Evolutionary conservation across 2,329 filamentous ascomycete species (phyloP).

Genomic region (Arthrobotrys pseudoclavata): DNA sequence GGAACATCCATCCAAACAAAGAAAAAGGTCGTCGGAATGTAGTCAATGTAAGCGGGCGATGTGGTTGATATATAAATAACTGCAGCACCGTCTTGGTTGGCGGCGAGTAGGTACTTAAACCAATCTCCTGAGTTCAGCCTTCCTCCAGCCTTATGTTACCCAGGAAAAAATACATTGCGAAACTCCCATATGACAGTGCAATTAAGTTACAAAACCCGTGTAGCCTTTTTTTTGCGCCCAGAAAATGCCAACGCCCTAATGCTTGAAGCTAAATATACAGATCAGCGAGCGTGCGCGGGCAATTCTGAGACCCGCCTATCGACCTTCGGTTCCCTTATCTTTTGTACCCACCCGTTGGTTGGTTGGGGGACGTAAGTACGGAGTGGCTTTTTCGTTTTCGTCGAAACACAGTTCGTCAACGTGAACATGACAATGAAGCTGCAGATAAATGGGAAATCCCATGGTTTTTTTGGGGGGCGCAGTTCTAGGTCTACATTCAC

Average conservation of each 20-base stretch:
- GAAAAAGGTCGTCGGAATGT: not conserved
- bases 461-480: slow-evolving; percentile 38
- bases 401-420: slow-evolving; percentile 16
- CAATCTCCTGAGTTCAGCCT: slow-evolving; percentile 26
- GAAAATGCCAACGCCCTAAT: slow-evolving; percentile 21
- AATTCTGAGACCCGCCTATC: slow-evolving; percentile 9
- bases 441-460: slow-evolving; percentile 24
- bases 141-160: slow-evolving; percentile 7
- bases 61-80: slow-evolving; percentile 40
- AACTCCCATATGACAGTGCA: not conserved
- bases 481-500: slow-evolving; percentile 24
- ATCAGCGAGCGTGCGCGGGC: slow-evolving; percentile 37
- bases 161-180: slow-evolving; percentile 8
- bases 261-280: slow-evolving; percentile 24
- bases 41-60: slow-evolving; percentile 12
- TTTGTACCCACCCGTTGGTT: not conserved
- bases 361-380: not conserved
- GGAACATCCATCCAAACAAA: not conserved
- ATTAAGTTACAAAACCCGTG: not conserved
- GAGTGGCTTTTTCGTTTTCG: slow-evolving; percentile 5
- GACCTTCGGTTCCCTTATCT: not conserved
- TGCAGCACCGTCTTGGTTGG: too few relatives aligned
- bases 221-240: not conserved
- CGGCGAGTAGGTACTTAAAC: not conserved
- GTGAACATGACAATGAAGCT: slow-evolving; percentile 8